phyloP scores from a whole-genome alignment of 2,329 filamentous ascomycete genomes.

The Truncatella angustata region DNA sequence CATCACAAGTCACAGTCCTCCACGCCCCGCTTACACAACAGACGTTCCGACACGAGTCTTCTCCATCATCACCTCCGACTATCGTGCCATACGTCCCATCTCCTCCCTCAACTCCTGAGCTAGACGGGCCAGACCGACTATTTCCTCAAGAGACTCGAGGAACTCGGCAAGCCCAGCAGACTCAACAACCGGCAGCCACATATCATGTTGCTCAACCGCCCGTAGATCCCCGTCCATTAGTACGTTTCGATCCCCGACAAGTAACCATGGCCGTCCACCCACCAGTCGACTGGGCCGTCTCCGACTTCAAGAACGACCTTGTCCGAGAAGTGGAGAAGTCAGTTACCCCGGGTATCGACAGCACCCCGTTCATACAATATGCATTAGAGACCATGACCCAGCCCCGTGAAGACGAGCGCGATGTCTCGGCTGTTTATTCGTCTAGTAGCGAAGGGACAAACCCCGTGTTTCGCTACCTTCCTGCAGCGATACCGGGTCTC shows the following conservation, averaged over 20 bases:
- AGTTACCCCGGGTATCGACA: constrained; percentile 75
- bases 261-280: constrained; percentile 33
- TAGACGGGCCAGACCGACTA: constrained; percentile 43
- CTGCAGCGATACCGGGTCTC: constrained; percentile 16
- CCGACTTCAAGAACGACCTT: constrained; percentile 50
- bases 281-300: constrained; percentile 19
- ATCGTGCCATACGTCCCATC: constrained; percentile 35
- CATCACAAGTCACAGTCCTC: constrained; percentile 26
- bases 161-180: constrained; percentile 13
- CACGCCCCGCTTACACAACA: constrained; percentile 12
- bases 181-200: constrained; percentile 24
- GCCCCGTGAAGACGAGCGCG: constrained; percentile 61
- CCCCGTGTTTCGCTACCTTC: constrained; percentile 16
- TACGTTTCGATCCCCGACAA: constrained; percentile 38
- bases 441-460: constrained; percentile 20
- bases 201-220: constrained; percentile 20
- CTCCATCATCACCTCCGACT: constrained; percentile 33
- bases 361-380: constrained; percentile 85
- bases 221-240: constrained; percentile 20
- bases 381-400: constrained; percentile 84
- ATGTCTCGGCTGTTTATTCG: constrained; percentile 13
- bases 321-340: constrained; percentile 45
- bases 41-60: background rate
- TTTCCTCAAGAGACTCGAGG: constrained; percentile 22
- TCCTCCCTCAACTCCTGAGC: constrained; percentile 38